These are phyloP conservation scores for Metschnikowia kunwiensis DNA, from an alignment of 805 yeast genomes.

Conservation along the genomic window DNA sequence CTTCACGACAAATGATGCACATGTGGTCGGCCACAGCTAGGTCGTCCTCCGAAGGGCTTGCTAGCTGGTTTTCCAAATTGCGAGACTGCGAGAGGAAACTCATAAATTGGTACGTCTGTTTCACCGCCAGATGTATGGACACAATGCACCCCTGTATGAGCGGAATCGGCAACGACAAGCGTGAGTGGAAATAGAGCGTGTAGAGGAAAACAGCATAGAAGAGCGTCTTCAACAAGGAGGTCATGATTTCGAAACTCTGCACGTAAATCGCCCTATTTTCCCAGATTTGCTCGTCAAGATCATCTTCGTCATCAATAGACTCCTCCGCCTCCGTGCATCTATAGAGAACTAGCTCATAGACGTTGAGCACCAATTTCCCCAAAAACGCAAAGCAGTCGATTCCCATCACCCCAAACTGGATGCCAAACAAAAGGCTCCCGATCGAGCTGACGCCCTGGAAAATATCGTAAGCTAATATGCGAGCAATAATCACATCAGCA, in stretches of 20 bases:
- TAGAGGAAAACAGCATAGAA: slow-evolving; percentile 34
- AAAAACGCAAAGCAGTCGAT: slow-evolving; percentile 49
- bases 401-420: slow-evolving; percentile 67
- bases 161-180: slow-evolving; percentile 33
- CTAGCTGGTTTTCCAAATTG: slow-evolving; percentile 60
- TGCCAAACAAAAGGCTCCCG: slow-evolving; percentile 64
- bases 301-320: slow-evolving; percentile 26
- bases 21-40: slow-evolving; percentile 53
- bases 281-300: slow-evolving; percentile 58
- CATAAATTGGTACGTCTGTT: slow-evolving; percentile 42
- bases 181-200: slow-evolving; percentile 32
- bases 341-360: slow-evolving; percentile 52
- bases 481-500: slow-evolving; percentile 52
- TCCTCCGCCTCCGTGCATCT: slow-evolving; percentile 20
- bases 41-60: slow-evolving; percentile 61
- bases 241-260: slow-evolving; percentile 53
- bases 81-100: slow-evolving; percentile 54
- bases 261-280: slow-evolving; percentile 62
- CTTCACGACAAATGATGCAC: slow-evolving; percentile 92
- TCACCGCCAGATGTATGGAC: slow-evolving; percentile 31
- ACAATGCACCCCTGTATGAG: slow-evolving; percentile 44
- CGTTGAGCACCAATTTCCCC: slow-evolving; percentile 48
- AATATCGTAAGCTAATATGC: slow-evolving; percentile 53
- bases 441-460: slow-evolving; percentile 51
- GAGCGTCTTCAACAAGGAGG: slow-evolving; percentile 38